Base-by-base conservation (phyloP, 1,284 basidiomycete species). In the Moesziomyces sp. region DNA sequence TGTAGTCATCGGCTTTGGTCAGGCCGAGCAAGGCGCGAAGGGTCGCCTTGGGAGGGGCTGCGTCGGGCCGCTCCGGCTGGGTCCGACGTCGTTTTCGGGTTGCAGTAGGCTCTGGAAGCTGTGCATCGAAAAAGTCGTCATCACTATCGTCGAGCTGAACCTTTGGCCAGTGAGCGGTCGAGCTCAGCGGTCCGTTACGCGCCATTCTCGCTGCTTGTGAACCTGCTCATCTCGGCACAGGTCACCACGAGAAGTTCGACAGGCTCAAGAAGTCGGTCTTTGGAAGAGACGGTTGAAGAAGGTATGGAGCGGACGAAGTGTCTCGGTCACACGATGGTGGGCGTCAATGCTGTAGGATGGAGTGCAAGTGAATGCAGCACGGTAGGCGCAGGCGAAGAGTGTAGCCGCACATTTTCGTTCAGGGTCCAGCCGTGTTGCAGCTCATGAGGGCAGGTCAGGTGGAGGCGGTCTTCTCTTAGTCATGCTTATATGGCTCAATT, bases 1-100 rank as follows among this genome's bases (percentile, higher is more conserved):
- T 69, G 38, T 58, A 74, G 30, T 69, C 71, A 23, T 74, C 72
- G 8, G 53, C 52, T n/a, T 49, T 52, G 7, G 58, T 59, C 19
- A 74, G 34, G 38, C 63, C 67, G 14, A 74, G 62, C 35, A 74
- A 49, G 11, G 55, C 48, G 10, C 72, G 61, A 3, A 74, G 53
- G 2, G 46, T 54, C 3, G 43, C 26, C 7, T 44, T 24, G 3
- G 43, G 9, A 0, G 43, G 14, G 23, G 4, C 54, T 5, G 56
- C 5, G 6, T 24, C 9, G 10, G 43, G 11, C 5, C 43, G 14
- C 9, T 5, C 9, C 19, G 47, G 58, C n/a, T 54, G 45, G 5
- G 10, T 4, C 2, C 59, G 50, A 19, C 51, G 65, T 23, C 65
- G 65, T 47, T 68, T 68, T 40, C 46, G 58, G 0, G 38, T 3